Conservation (phyloP, 2,329 filamentous ascomycete genomes). For the Beauveria sp. region DNA sequence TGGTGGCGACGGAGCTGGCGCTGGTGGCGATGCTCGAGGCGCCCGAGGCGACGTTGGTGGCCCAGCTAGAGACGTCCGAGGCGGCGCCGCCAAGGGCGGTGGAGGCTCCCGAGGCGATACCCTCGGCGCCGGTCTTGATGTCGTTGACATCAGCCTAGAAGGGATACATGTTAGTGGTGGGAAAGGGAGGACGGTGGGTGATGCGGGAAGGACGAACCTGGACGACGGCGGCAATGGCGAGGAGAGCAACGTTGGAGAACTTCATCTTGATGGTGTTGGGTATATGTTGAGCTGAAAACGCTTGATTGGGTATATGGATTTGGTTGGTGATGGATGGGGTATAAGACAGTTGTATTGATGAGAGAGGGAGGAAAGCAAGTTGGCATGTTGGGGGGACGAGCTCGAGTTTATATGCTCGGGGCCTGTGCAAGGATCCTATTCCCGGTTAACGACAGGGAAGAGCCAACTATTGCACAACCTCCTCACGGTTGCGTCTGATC, state of each 20-base stretch:
- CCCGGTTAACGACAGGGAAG: neutral
- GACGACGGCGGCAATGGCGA: slow-evolving; percentile 25
- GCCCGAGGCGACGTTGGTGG: neutral
- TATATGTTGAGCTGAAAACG: neutral
- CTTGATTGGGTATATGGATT: neutral
- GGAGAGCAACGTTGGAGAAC: slow-evolving; percentile 25
- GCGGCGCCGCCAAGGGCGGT: neutral
- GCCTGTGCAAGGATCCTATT: neutral
- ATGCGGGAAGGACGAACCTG: slow-evolving; percentile 18
- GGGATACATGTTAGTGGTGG: neutral
- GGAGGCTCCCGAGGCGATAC: slow-evolving; percentile 8
- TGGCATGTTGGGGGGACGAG: neutral
- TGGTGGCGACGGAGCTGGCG: slow-evolving; percentile 13
- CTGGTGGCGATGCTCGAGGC: slow-evolving; percentile 11
- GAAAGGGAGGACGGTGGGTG: too few species aligned
- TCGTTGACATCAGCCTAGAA: slow-evolving; percentile 10
- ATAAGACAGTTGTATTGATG: neutral
- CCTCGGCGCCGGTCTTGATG: slow-evolving; percentile 13
- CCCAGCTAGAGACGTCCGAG: too few species aligned
- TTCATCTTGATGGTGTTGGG: slow-evolving; percentile 26
- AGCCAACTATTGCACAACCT: neutral
- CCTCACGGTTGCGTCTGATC: neutral
- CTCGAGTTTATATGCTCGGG: slow-evolving; percentile 5
- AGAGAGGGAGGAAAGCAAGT: neutral
- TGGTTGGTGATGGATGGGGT: neutral